Base-by-base conservation (phyloP, 768 basidiomycete species). In the Dendrothele bispora region DNA sequence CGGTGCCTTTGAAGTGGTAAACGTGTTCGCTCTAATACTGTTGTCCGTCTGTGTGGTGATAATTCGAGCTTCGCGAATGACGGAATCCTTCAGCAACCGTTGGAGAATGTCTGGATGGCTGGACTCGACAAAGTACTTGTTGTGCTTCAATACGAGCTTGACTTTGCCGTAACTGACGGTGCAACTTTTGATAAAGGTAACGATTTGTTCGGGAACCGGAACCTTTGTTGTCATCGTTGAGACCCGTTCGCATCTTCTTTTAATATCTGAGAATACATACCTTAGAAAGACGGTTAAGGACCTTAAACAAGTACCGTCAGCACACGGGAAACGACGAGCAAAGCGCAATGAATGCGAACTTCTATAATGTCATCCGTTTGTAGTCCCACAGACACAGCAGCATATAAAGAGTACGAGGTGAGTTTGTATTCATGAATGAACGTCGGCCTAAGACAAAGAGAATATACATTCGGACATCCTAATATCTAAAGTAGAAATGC, bases 351-450 rank as follows among this genome's bases (percentile, higher is more conserved):
- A 52, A 56, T 46, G 78, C 83, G 62, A 57, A 98, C 95, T 75
- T 95, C 93, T 66, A 98, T 97, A 58, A 98, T 98, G 65, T 98
- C 95, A 57, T 95, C 88, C 7, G 97, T 98, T 64, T 98, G 92
- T 24, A 99, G 74, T 24, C 97, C 97, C 51, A 99, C 97, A 12
- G 95, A 98, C 52, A 99, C 95, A 41, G 97, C 97, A 51, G 97
- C 97, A 67, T 99, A 98, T 14, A 99, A 75, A 15, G 95, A 98
- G 68, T 98, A 97, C 37, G 94, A 88, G 48, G 95, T 98, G 62
- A 99, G 83, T 71, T 95, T 93, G 78, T 98, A 99, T 75, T 98
- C 97, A 72, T 99, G 95, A 53, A 98, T 95, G 70, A 95, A 93
- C 39, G 92, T 86, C 43, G 97, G 97, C 75, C 95, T 95, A 27